Evolutionary conservation across 495 filamentous ascomycete species (phyloP), one percentile per base, ranked within the genome.

Genomic region (Neurospora sp.): DNA sequence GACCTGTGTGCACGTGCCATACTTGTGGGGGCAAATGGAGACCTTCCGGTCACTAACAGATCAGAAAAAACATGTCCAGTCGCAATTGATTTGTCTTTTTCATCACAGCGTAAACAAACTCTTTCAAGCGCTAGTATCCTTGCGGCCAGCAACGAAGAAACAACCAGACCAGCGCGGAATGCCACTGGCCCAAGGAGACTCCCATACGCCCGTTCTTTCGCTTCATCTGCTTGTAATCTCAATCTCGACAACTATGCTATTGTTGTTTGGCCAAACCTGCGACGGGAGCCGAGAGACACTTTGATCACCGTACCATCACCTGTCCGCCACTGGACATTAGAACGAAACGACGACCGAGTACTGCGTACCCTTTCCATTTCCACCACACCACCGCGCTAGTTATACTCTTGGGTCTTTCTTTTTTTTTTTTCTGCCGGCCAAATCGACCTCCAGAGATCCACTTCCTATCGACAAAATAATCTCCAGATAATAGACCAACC

Each of bases 1-100:
- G 14, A 16, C 5, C 7, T 7, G 12, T 31, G 68, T 6, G 74
- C 74, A 75, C 74, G 74, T 71, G 72, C 72, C 70, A 39, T 59
- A 22, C 1, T 61, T 65, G 53, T 65, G 53, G 53, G 7, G 27
- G 2, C 27, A 35, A 35, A 8, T 61, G 53, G 53, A 35, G 53
- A 0, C 12, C 6, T 35, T 31, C 27, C 27, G 53, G 1, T 37
- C 53, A 37, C 53, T 65, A 65, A 65, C 31, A 65, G 53, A 65
- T 65, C 2, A 35, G 3, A 8, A 65, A 61, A 61, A 31, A 35
- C 27, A 61, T 61, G 0, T 1, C 8, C 12, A 35, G 53, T 61
- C 10, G 53, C 53, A 65, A 65, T 61, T 61, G 53, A 61, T 61
- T 61, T 61, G 53, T 61, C 53, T 35, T 37, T 16, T 18, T 35